phyloP scores from a whole-genome alignment of 768 basidiomycete genomes.

The Pisolithus sp. region DNA sequence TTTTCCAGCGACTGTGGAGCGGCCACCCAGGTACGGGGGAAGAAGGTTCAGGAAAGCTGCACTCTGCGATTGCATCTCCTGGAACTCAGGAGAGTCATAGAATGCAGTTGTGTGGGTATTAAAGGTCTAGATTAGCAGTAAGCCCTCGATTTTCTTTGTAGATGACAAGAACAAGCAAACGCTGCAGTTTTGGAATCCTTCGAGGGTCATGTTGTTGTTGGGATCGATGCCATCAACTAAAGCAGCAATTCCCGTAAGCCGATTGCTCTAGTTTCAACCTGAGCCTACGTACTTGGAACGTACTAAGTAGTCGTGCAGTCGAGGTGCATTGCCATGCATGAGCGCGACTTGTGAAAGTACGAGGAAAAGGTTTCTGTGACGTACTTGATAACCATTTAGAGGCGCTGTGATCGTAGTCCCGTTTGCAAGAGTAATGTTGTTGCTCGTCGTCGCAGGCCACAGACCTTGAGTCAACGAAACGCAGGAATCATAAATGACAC shows the following conservation, averaged over 20 bases:
- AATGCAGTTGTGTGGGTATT: conserved; percentile 40
- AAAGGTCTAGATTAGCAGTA: conserved; percentile 36
- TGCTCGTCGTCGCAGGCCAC: conserved; percentile 44
- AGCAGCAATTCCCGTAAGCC: conserved; percentile 3
- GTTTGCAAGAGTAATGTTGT: conserved; percentile 58
- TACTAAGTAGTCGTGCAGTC: conserved; percentile 19
- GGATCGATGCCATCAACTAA: conserved; percentile 61
- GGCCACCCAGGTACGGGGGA: conserved; percentile 46
- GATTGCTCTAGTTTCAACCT: neutral
- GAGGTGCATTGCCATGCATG: conserved; percentile 1
- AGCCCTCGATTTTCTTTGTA: neutral
- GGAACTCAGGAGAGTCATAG: conserved; percentile 50
- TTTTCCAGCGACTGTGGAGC: conserved; percentile 47
- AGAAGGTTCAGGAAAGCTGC: conserved; percentile 45
- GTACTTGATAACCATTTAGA: conserved; percentile 58
- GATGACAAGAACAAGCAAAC: conserved; percentile 27
- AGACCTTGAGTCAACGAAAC: conserved; percentile 65
- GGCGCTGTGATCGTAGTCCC: conserved; percentile 54
- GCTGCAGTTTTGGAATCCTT: conserved; percentile 59
- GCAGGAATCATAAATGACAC: conserved; percentile 61
- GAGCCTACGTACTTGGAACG: conserved; percentile 33
- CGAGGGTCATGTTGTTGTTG: conserved; percentile 53
- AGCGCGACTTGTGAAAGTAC: conserved; percentile 8
- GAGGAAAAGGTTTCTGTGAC: conserved; percentile 4
- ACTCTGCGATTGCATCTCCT: conserved; percentile 37